These are phyloP conservation scores for Alternaria gaisen DNA, from an alignment of 2,329 filamentous ascomycete species.

Conservation along the genomic window DNA sequence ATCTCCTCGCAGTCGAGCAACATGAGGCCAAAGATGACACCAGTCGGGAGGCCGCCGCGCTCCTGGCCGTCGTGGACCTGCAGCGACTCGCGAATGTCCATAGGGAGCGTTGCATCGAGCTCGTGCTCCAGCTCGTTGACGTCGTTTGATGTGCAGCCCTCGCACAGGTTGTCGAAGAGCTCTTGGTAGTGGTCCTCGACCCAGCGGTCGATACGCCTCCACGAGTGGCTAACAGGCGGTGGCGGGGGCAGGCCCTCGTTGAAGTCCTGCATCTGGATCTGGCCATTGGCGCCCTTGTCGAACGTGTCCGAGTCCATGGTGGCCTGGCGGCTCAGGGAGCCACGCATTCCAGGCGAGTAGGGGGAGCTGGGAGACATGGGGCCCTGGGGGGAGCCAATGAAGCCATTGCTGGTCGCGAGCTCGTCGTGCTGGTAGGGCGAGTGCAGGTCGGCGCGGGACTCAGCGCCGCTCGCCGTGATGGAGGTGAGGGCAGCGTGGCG, in stretches of 20 bases:
- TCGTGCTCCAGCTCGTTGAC: slow-evolving; percentile 97
- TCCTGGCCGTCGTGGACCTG: slow-evolving; percentile 97
- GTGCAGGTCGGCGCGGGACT: slow-evolving; percentile 85
- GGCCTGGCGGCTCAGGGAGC: slow-evolving; percentile 72
- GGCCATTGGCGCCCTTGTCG: slow-evolving; percentile 76
- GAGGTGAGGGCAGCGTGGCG: slow-evolving; percentile 85
- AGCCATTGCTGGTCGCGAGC: slow-evolving; percentile 63
- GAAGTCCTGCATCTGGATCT: slow-evolving; percentile 97
- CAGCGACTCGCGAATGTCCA: slow-evolving; percentile 92
- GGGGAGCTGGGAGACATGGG: slow-evolving; percentile 71
- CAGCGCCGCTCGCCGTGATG: slow-evolving; percentile 82
- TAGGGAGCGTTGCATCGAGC: slow-evolving; percentile 89
- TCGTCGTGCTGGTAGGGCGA: slow-evolving; percentile 81
- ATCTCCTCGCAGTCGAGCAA: slow-evolving; percentile 98
- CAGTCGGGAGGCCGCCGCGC: slow-evolving; percentile 87
- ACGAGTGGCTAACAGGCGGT: slow-evolving; percentile 87
- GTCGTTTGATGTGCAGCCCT: slow-evolving; percentile 91
- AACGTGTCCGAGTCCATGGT: slow-evolving; percentile 59
- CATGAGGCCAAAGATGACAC: slow-evolving; percentile 94
- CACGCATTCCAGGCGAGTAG: slow-evolving; percentile 90
- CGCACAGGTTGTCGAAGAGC: slow-evolving; percentile 90
- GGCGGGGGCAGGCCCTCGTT: slow-evolving; percentile 89
- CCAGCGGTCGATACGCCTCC: slow-evolving; percentile 94
- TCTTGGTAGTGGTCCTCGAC: slow-evolving; percentile 95
- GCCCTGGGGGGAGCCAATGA: slow-evolving; percentile 65